Base-by-base conservation (phyloP, 768 basidiomycete species). In the Pleurotus sapidus region DNA sequence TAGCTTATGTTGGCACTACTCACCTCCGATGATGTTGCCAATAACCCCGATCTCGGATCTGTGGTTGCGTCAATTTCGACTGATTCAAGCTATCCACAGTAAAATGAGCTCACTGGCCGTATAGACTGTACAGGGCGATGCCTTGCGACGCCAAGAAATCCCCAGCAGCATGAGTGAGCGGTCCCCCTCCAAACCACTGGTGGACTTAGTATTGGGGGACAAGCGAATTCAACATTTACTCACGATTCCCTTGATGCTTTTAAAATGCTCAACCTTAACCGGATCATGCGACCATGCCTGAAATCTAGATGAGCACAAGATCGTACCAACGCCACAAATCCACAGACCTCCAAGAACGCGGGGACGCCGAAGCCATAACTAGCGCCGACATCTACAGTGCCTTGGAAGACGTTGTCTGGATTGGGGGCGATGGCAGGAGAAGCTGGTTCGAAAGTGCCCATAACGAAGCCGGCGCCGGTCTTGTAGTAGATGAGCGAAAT, bases 131-230 rank as follows among this genome's bases (percentile, higher is more conserved):
- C 2, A 76, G 38, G 2, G 57, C 56, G 3, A 76, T 68, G 2
- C 75, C 77, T 24, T 67, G 59, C 14, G 57, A 50, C 4, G 61
- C 59, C 8, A 77, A 51, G 17, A 40, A 49, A 14, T 77, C 67
- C 0, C 74, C 76, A 3, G 70, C 57, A 9, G 65, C 63, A 50
- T 66, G 51, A 14, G 68, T 66, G n/a, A 63, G 53, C 12, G 62
- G 60, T 3, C 57, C 57, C 15, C 60, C 62, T 7, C 60, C 62
- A 48, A 49, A 63, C 23, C 43, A 38, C 62, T 63, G 43, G 23
- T 11, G 17, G 5, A 24, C 40, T 42, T 38, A 46, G 23, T 40
- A 49, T 48, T 15, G 14, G 47, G 5, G 30, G 24, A 30, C 11
- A 17, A 8, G 20, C 4, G 17, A 9, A 23, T 37, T 39, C 24